A percentile compares a stretch with the other conserved stretches of the same genome.
phyloP scores from a whole-genome alignment of 352 stramenopile genomes.

The Phytophthora tentaculata region DNA sequence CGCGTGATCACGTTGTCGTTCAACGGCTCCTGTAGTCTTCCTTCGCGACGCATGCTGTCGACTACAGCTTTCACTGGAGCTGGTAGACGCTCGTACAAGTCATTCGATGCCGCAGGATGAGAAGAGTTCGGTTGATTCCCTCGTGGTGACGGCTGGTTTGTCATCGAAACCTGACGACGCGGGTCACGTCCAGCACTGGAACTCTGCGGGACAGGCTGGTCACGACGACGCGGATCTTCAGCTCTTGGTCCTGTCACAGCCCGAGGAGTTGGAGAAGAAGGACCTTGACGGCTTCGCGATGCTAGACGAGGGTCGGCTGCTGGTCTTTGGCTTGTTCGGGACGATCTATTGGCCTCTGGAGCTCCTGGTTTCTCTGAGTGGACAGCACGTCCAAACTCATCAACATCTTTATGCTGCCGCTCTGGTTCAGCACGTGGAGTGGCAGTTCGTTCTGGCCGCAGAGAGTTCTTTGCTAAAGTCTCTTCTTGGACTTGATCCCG shows the following conservation, averaged over 20 bases:
- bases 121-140: slow-evolving; percentile 4
- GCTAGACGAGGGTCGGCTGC: slow-evolving; percentile 34
- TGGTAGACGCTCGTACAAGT: slow-evolving; percentile 69
- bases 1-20: slow-evolving; percentile 82
- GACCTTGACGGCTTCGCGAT: slow-evolving; percentile 21
- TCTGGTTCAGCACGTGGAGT: slow-evolving; percentile 13
- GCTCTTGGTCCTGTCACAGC: slow-evolving; percentile 8
- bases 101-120: slow-evolving; percentile 27
- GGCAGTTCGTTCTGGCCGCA: slow-evolving; percentile 17
- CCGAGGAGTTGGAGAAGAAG: slow-evolving; percentile 13
- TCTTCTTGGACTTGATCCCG: slow-evolving; percentile 39
- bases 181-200: slow-evolving; percentile 39
- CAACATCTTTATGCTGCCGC: slow-evolving; percentile 34
- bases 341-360: slow-evolving; percentile 9
- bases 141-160: slow-evolving; percentile 27
- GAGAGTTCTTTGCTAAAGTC: slow-evolving; percentile 18
- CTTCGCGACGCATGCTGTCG: slow-evolving; percentile 60
- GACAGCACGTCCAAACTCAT: slow-evolving; percentile 66
- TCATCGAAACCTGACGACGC: slow-evolving; percentile 37
- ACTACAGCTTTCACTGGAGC: slow-evolving; percentile 53
- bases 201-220: slow-evolving; percentile 26
- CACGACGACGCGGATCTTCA: slow-evolving; percentile 48
- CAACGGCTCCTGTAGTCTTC: slow-evolving; percentile 59
- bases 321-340: slow-evolving; percentile 14
- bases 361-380: slow-evolving; percentile 20